These are phyloP conservation scores for Heterobasidion annosum DNA, from an alignment of 1,284 basidiomycete species.

Conservation along the genomic window DNA sequence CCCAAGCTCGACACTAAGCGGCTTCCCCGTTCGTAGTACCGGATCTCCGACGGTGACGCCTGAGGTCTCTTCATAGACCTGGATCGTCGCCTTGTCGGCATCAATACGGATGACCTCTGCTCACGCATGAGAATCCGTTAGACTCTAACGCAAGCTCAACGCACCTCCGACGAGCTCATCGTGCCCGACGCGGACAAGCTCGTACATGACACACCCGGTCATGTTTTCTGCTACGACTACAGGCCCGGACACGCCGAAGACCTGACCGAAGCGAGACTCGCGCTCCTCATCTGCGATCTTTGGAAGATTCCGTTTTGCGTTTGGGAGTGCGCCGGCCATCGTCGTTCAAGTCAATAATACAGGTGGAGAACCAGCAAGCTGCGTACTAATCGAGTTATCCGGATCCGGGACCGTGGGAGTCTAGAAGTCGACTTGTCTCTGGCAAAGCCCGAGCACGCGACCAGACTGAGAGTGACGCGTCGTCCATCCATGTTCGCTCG, in stretches of 20 bases:
- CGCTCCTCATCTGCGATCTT: conserved; percentile 87
- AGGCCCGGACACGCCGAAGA: conserved; percentile 92
- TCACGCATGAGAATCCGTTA: not conserved
- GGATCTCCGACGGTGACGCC: conserved; percentile 98
- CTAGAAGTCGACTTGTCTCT: not conserved
- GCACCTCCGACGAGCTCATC: conserved; percentile 93
- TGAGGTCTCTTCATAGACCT: conserved; percentile 99
- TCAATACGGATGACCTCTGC: conserved; percentile 97
- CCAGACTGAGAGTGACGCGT: conserved; percentile 8
- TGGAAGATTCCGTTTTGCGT: conserved; percentile 79
- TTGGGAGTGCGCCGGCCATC: conserved; percentile 89
- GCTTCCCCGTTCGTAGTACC: conserved; percentile 95
- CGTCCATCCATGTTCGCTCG: conserved; percentile 2
- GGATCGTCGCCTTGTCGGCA: conserved; percentile 94
- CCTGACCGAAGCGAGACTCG: conserved; percentile 84
- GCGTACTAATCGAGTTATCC: not conserved
- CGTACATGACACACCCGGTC: conserved; percentile 95
- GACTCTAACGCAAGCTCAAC: conserved; percentile 12
- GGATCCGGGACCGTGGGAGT: not conserved
- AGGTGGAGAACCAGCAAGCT: not conserved
- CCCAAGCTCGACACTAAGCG: conserved; percentile 94
- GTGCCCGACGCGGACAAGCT: conserved; percentile 92
- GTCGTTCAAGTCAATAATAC: conserved; percentile 3
- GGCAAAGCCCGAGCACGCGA: not conserved
- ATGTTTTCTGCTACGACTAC: conserved; percentile 97